Conservation (phyloP, 306 rosid species). For the Leucaena leucocephala region DNA sequence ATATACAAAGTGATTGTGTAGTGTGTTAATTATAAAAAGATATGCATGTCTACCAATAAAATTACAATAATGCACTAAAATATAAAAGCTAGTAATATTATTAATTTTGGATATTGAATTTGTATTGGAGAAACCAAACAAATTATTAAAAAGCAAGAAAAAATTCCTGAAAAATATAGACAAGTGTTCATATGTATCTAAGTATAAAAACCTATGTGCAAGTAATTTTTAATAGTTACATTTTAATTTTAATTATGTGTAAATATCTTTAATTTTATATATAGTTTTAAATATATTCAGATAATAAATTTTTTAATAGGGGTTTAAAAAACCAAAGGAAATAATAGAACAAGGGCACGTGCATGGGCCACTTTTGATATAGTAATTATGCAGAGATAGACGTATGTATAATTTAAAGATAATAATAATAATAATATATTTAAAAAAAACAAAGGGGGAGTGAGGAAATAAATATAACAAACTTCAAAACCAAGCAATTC, state of each 20-base stretch:
- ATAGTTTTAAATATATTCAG: too few species aligned
- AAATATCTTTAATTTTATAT: too few species aligned
- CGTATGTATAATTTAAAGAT: neutral
- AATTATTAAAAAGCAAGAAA: too few species aligned
- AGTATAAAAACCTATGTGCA: too few species aligned
- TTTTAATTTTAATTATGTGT: too few species aligned
- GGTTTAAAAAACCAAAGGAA: neutral
- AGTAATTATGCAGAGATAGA: slow-evolving; percentile 30
- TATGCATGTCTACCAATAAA: neutral
- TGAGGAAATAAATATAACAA: slow-evolving; percentile 19
- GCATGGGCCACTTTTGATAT: slow-evolving; percentile 34
- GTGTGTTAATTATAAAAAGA: neutral
- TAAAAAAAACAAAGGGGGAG: neutral
- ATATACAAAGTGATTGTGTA: neutral
- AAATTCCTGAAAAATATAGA: too few species aligned
- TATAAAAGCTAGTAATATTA: neutral
- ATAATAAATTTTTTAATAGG: too few species aligned
- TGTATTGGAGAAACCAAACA: neutral
- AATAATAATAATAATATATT: neutral
- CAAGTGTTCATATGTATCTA: too few species aligned
- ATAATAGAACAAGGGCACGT: slow-evolving; percentile 44
- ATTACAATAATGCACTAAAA: slow-evolving; percentile 27
- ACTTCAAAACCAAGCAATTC: slow-evolving; percentile 71
- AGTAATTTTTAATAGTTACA: too few species aligned
- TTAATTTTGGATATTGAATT: neutral